Conservation (phyloP, 371 early-diverging fungal genomes). For the Lichtheimia ornata region DNA sequence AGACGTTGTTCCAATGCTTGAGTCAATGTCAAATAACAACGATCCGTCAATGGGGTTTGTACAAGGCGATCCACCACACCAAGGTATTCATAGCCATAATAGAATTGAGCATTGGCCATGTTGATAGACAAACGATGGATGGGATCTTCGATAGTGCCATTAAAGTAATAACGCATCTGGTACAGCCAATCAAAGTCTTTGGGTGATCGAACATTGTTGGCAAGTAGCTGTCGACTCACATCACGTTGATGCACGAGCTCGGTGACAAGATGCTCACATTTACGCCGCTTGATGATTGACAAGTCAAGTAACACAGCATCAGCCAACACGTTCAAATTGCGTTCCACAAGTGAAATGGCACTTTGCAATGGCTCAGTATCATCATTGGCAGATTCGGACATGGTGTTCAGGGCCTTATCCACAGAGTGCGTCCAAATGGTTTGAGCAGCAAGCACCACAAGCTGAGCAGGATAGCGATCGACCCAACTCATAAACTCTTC, state of each 20-base stretch:
- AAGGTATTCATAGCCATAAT: slow-evolving; percentile 97
- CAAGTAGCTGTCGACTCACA: slow-evolving; percentile 77
- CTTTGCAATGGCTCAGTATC: slow-evolving; percentile 51
- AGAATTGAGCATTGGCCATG: slow-evolving; percentile 95
- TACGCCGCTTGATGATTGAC: slow-evolving; percentile 81
- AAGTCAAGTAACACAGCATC: slow-evolving; percentile 91
- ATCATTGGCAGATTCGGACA: slow-evolving; percentile 36
- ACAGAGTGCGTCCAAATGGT: slow-evolving; percentile 89
- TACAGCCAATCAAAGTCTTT: slow-evolving; percentile 95
- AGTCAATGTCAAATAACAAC: slow-evolving; percentile 96
- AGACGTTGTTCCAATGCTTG: slow-evolving; percentile 92
- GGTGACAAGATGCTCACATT: slow-evolving; percentile 97
- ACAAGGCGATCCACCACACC: slow-evolving; percentile 96
- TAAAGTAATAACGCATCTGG: slow-evolving; percentile 95
- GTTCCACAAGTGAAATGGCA: slow-evolving; percentile 68
- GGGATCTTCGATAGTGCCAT: slow-evolving; percentile 63
- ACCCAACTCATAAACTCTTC: slow-evolving; percentile 83
- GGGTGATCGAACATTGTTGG: slow-evolving; percentile 54
- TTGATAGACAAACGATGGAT: slow-evolving; percentile 74
- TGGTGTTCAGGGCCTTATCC: slow-evolving; percentile 69
- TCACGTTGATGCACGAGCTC: slow-evolving; percentile 98
- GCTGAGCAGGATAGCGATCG: slow-evolving; percentile 88
- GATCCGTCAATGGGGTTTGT: slow-evolving; percentile 97
- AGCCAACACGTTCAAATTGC: slow-evolving; percentile 84
- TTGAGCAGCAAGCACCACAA: slow-evolving; percentile 92